phyloP scores from a whole-genome alignment of 768 basidiomycete species.

The Clitopilus hobsonii region DNA sequence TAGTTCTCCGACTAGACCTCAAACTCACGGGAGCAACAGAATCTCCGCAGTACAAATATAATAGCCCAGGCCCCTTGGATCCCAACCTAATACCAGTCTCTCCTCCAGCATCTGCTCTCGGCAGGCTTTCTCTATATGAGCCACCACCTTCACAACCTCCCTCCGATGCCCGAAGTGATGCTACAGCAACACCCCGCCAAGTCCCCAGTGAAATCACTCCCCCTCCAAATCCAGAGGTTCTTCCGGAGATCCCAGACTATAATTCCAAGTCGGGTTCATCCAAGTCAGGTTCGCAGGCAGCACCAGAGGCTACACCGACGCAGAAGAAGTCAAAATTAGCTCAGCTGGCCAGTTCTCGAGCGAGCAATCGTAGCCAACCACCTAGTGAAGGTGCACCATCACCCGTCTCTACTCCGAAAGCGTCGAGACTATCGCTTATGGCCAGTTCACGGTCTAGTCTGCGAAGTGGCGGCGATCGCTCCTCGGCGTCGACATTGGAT shows the following conservation, averaged over 20 bases:
- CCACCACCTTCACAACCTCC: conserved; percentile 50
- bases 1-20: not conserved
- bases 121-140: conserved; percentile 54
- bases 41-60: not conserved
- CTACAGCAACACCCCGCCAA: conserved; percentile 29
- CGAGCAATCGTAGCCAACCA: not conserved
- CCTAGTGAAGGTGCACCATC: conserved; percentile 4
- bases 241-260: conserved; percentile 54
- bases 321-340: conserved; percentile 2
- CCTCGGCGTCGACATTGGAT: conserved; percentile 48
- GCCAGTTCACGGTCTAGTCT: too few species aligned
- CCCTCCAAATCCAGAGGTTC: conserved; percentile 41
- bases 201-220: conserved; percentile 40
- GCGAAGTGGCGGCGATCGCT: conserved; percentile 48
- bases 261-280: conserved; percentile 42
- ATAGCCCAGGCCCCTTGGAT: conserved; percentile 26
- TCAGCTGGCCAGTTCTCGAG: not conserved
- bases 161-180: conserved; percentile 33
- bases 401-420: conserved; percentile 5
- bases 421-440: too few species aligned
- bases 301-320: conserved; percentile 15
- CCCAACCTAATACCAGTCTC: conserved; percentile 62
- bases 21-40: too few species aligned
- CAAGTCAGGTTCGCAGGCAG: conserved; percentile 28
- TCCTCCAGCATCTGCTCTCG: conserved; percentile 64